These are phyloP conservation scores for Trametes gibbosa DNA, from an alignment of 768 basidiomycete species.

Conservation along the genomic window DNA sequence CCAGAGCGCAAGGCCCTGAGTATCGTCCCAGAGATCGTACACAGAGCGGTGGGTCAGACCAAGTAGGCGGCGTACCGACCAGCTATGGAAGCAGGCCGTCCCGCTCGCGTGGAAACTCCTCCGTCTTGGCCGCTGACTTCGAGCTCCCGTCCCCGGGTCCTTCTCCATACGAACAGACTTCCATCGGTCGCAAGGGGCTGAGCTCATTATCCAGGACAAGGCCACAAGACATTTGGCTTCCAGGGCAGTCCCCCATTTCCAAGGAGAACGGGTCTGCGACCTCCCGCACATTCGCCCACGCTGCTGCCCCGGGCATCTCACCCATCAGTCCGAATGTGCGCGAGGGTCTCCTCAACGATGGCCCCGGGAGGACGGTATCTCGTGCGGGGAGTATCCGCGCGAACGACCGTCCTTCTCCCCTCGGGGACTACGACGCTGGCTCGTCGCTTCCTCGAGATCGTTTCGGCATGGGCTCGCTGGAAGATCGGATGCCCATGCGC, in stretches of 20 bases:
- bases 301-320: constrained; percentile 18
- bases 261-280: constrained; percentile 36
- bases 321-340: constrained; percentile 14
- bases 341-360: constrained; percentile 40
- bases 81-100: constrained; percentile 11
- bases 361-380: constrained; percentile 38
- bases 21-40: constrained; percentile 17
- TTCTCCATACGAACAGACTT: constrained; percentile 6
- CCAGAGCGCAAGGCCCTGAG: constrained; percentile 10
- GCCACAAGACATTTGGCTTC: constrained; percentile 50
- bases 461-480: constrained; percentile 4
- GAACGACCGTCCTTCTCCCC: constrained; percentile 11
- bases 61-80: constrained; percentile 7
- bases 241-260: constrained; percentile 33
- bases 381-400: constrained; percentile 18
- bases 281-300: constrained; percentile 42
- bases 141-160: constrained; percentile 1
- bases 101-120: constrained; percentile 23
- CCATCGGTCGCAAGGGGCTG: constrained; percentile 15
- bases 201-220: constrained; percentile 28
- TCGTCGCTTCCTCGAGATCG: constrained; percentile 13
- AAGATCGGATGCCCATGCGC: constrained; percentile 8
- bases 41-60: constrained; percentile 14
- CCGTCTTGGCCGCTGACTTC: constrained; percentile 12
- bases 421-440: constrained; percentile 3